Base-by-base conservation (phyloP, 2,329 filamentous ascomycete genomes). In the Emmonsiellopsis sp. region DNA sequence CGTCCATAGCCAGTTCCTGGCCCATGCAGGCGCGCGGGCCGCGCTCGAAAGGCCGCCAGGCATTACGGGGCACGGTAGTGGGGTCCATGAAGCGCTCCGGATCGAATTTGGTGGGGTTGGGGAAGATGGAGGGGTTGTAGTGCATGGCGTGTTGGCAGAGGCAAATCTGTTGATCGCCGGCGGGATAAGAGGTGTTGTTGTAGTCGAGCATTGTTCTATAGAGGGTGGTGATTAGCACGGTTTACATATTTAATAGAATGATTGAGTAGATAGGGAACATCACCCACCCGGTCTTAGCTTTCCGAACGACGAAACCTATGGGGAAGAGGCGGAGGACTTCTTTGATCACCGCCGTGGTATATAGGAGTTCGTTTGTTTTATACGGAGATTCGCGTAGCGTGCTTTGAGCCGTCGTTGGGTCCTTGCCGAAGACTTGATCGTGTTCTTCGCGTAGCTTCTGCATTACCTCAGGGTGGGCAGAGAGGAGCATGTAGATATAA, bases 1-100 rank as follows among this genome's bases (percentile, higher is more conserved):
- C 79, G 13, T 79, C 66, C 64, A 76, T 73, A 0, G 75, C 79
- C 44, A 82, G 67, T 57, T 78, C 75, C 62, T 81, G 77, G 1
- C 79, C 80, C n/a, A 82, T 73, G 59, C 80, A 84, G 50, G 76
- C 77, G 10, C 80, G 64, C 2, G 74, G 70, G 0, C 81, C 80
- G 53, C 74, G 70, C 58, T 78, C 77, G 61, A 84, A 84, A 0
- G 77, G 71, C 7, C 79, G 72, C 71, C 73, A 83, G 0, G 78
- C 77, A 52, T 74, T 72, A 63, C 56, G 17, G 68, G 62, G 59
- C 71, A 62, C 21, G 21, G 21, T 27, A 27, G 21, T 27, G 21
- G 21, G 21, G 21, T 27, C 21, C 21, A 27, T 27, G 21, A 27
- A 27, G 21, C 21, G 21, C 3, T 27, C 21, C 5, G 21, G 21